These are phyloP conservation scores for Omphalotus olearius DNA, from an alignment of 1,284 basidiomycete genomes.

Conservation along the genomic window DNA sequence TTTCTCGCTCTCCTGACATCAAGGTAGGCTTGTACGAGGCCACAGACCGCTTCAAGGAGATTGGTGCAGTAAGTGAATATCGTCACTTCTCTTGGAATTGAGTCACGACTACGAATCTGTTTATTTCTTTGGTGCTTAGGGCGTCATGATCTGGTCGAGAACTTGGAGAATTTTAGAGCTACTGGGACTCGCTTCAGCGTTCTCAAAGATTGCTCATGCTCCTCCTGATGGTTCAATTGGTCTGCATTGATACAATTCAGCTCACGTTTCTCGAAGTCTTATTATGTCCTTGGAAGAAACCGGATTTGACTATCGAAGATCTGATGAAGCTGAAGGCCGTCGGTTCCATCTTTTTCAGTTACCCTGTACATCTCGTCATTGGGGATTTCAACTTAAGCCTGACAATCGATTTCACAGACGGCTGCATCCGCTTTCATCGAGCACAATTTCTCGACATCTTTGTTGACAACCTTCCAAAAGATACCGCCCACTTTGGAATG, in stretches of 20 bases:
- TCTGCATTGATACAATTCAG: conserved; percentile 14
- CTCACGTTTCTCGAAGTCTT: not conserved
- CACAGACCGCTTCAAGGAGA: conserved; percentile 41
- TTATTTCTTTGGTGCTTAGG: not conserved
- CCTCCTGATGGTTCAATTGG: conserved; percentile 34
- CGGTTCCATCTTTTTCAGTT: conserved; percentile 33
- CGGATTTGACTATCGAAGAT: conserved; percentile 40
- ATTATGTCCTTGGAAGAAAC: conserved; percentile 24
- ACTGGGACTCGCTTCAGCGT: conserved; percentile 34
- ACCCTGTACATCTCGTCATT: conserved; percentile 29
- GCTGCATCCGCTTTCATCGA: conserved; percentile 41
- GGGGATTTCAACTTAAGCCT: not conserved
- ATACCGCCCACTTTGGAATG: conserved; percentile 39
- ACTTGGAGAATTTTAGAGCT: conserved; percentile 34
- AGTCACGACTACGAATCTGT: not conserved
- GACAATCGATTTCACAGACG: conserved; percentile 21
- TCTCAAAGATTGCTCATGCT: conserved; percentile 38
- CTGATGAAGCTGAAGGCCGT: conserved; percentile 36
- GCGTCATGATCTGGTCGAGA: conserved; percentile 21
- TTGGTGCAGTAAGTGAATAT: conserved; percentile 32
- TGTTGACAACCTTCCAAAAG: conserved; percentile 32
- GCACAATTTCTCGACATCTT: conserved; percentile 44
- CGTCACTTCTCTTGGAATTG: no score
- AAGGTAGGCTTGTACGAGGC: conserved; percentile 45
- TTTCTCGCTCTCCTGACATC: conserved; percentile 35